These are phyloP conservation scores for Biscogniauxia marginata DNA, from an alignment of 2,329 filamentous ascomycete species.

Conservation along the genomic window DNA sequence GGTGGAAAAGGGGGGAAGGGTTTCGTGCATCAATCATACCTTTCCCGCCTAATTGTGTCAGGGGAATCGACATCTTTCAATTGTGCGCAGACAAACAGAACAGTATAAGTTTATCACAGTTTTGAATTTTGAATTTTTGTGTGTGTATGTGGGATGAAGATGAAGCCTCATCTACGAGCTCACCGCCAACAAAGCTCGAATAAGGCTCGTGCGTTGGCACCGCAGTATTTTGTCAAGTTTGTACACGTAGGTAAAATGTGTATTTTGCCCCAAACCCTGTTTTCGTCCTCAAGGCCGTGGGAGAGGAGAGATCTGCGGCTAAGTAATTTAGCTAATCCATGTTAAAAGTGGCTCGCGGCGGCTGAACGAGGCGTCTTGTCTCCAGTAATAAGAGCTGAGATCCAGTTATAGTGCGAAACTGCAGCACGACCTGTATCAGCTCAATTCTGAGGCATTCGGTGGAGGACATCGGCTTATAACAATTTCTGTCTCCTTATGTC, in stretches of 20 bases:
- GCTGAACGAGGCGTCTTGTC: neutral
- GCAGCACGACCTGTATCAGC: too few relatives aligned
- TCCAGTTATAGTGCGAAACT: too few relatives aligned
- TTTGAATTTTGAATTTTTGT: neutral
- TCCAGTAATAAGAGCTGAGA: neutral
- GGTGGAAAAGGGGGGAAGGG: neutral
- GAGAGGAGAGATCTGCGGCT: neutral
- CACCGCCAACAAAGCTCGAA: neutral
- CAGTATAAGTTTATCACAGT: neutral
- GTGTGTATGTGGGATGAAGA: too few relatives aligned
- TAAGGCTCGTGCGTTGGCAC: neutral
- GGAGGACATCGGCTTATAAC: too few relatives aligned
- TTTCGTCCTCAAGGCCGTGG: neutral
- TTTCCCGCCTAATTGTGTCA: conserved; percentile 24
- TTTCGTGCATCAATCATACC: conserved; percentile 15
- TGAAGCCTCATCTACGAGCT: neutral
- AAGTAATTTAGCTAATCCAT: neutral
- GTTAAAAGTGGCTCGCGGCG: neutral
- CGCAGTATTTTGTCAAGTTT: neutral
- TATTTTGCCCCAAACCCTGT: neutral
- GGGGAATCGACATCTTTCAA: conserved; percentile 24
- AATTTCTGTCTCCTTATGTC: too few relatives aligned
- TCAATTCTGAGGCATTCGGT: too few relatives aligned
- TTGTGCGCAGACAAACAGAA: neutral
- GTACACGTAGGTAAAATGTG: too few relatives aligned